Percentiles rank a stretch among this genome's conserved stretches.
Conservation (phyloP, 1,284 basidiomycete genomes). For the Gymnopus androsaceus region DNA sequence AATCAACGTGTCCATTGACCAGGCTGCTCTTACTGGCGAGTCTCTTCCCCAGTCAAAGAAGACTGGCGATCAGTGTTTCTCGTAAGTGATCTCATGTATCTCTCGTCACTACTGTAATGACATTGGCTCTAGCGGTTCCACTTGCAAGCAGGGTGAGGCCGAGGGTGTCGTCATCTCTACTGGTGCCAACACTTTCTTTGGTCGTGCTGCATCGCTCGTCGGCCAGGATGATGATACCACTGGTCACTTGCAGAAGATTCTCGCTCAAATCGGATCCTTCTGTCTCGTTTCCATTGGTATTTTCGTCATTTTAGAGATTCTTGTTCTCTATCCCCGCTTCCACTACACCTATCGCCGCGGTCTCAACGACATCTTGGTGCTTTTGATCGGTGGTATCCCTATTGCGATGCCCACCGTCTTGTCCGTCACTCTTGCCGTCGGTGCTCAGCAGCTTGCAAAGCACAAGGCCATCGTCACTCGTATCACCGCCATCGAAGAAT, state of each 20-base stretch:
- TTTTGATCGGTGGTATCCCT: slow-evolving; percentile 98
- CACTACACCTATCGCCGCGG: slow-evolving; percentile 88
- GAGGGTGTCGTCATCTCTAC: slow-evolving; percentile 97
- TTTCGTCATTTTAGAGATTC: slow-evolving; percentile 89
- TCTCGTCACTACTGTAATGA: slow-evolving; percentile 17
- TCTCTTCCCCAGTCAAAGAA: slow-evolving; percentile 92
- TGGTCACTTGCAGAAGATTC: slow-evolving; percentile 97
- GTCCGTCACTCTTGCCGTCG: slow-evolving; percentile 95
- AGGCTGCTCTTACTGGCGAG: slow-evolving; percentile 95
- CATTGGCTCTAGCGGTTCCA: slow-evolving; percentile 69
- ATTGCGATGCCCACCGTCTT: slow-evolving; percentile 98
- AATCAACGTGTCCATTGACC: slow-evolving; percentile 95
- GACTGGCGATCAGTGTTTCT: slow-evolving; percentile 93
- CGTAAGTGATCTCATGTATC: slow-evolving; percentile 54
- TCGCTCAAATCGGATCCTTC: slow-evolving; percentile 95
- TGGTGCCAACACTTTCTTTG: slow-evolving; percentile 95
- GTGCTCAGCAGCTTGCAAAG: slow-evolving; percentile 96
- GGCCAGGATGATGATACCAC: slow-evolving; percentile 95
- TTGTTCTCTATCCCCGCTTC: slow-evolving; percentile 88
- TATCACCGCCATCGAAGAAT: slow-evolving; percentile 97
- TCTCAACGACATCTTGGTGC: slow-evolving; percentile 94
- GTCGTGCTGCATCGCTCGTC: slow-evolving; percentile 92
- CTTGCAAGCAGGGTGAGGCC: slow-evolving; percentile 96
- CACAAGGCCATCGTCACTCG: slow-evolving; percentile 98
- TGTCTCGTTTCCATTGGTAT: slow-evolving; percentile 92